phyloP scores from a whole-genome alignment of 2,329 filamentous ascomycete genomes.

The Orbilia blumenaviensis region DNA sequence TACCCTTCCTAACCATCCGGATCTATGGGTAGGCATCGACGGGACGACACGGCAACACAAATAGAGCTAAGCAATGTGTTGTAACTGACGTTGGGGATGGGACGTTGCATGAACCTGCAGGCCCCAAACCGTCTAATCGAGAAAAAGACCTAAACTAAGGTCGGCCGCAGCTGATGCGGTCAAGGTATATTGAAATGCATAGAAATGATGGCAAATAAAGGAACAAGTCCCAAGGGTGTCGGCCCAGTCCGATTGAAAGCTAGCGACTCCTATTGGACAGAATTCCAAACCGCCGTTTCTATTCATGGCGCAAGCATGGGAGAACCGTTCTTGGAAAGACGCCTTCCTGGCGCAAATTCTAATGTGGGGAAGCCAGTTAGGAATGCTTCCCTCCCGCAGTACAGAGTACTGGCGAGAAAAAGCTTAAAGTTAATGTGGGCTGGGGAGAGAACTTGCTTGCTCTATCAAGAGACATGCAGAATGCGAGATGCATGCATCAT shows the following conservation, averaged over 20 bases:
- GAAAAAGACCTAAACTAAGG: constrained; percentile 18
- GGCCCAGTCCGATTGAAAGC: too few species aligned
- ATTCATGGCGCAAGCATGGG: not conserved
- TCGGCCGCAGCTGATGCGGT: constrained; percentile 2
- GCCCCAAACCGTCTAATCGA: not conserved
- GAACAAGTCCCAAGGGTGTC: not conserved
- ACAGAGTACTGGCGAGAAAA: not conserved
- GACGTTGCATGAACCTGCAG: constrained; percentile 9
- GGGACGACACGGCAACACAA: constrained; percentile 34
- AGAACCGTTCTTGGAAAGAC: not conserved
- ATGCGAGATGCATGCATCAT: constrained; percentile 49
- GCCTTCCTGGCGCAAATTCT: constrained; percentile 34
- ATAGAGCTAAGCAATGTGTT: constrained; percentile 5
- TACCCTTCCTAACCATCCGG: not conserved
- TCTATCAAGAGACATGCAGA: constrained; percentile 27
- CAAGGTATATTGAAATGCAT: not conserved
- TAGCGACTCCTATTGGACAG: not conserved
- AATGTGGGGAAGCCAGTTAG: constrained; percentile 13
- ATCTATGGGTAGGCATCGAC: not conserved
- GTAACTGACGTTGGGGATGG: constrained; percentile 36
- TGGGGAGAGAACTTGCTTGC: not conserved
- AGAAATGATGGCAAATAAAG: not conserved
- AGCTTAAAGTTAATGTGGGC: not conserved
- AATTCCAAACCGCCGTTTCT: constrained; percentile 13
- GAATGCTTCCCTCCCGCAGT: not conserved